These are phyloP conservation scores for Sclerotinia nivalis DNA, from an alignment of 2,329 filamentous ascomycete species.

Conservation along the genomic window DNA sequence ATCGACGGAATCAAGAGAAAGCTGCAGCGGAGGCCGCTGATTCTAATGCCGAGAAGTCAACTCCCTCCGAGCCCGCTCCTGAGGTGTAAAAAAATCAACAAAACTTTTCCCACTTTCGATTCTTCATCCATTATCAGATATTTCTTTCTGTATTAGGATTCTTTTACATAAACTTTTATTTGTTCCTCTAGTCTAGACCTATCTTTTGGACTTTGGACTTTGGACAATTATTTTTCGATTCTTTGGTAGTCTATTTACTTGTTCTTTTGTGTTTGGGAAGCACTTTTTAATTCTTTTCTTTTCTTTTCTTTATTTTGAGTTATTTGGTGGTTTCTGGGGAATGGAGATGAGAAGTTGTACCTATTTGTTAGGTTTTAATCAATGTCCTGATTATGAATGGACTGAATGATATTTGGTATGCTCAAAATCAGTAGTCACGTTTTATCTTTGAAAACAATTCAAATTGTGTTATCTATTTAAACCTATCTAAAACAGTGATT, in stretches of 20 bases:
- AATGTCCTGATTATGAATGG: neutral
- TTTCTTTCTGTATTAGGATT: neutral
- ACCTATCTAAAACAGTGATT: too few relatives aligned
- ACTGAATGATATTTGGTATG: neutral
- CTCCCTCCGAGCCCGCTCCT: neutral
- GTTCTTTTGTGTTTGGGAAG: neutral
- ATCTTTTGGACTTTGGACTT: neutral
- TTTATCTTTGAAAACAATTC: neutral
- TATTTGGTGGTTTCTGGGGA: accelerated
- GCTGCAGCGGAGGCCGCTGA: neutral
- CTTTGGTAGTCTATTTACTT: neutral
- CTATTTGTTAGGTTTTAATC: neutral
- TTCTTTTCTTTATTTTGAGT: neutral
- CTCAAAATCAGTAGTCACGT: too few relatives aligned
- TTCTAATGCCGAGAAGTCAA: neutral
- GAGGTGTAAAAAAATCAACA: neutral
- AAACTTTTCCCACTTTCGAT: neutral
- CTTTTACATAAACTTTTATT: neutral
- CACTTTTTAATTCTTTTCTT: neutral
- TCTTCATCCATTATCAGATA: neutral
- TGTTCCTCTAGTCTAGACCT: neutral
- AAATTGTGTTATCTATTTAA: neutral
- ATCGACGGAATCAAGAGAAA: neutral
- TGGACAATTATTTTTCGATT: neutral
- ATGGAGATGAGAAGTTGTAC: neutral